Percentiles rank a stretch among this genome's conserved stretches.
Evolutionary conservation across 257 asterid species (phyloP).

Genomic region (Ligustrum vulgare): DNA sequence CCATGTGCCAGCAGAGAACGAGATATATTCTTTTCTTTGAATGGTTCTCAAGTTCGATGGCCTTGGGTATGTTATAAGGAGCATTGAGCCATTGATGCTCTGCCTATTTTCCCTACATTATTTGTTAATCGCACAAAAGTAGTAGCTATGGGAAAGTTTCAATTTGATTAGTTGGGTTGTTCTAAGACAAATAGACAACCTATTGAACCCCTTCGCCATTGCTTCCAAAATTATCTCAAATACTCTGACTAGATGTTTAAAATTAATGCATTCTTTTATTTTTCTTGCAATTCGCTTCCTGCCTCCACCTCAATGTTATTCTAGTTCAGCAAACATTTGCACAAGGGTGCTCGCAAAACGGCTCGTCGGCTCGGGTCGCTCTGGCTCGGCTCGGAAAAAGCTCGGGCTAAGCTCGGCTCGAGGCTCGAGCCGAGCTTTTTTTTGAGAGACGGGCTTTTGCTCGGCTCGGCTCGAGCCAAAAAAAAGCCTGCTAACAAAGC

Average conservation of each 20-base stretch:
- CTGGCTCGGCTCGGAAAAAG: too few species aligned
- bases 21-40: neutral
- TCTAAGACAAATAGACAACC: neutral
- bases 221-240: neutral
- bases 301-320: neutral
- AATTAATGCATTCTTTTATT: neutral
- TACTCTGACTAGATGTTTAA: neutral
- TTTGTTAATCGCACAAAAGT: neutral
- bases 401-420: too few species aligned
- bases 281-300: neutral
- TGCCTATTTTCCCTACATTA: neutral
- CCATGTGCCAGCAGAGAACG: neutral
- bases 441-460: too few species aligned
- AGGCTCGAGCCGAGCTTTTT: too few species aligned
- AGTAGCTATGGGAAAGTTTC: neutral
- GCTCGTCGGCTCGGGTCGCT: too few species aligned
- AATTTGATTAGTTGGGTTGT: neutral
- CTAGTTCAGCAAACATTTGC: neutral
- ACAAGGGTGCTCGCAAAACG: too few species aligned
- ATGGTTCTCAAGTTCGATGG: neutral
- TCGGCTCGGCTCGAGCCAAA: too few species aligned
- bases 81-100: neutral
- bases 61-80: neutral
- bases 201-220: neutral
- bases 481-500: too few species aligned